phyloP scores from a whole-genome alignment of 768 basidiomycete genomes.

The Holtermannia corniformis region DNA sequence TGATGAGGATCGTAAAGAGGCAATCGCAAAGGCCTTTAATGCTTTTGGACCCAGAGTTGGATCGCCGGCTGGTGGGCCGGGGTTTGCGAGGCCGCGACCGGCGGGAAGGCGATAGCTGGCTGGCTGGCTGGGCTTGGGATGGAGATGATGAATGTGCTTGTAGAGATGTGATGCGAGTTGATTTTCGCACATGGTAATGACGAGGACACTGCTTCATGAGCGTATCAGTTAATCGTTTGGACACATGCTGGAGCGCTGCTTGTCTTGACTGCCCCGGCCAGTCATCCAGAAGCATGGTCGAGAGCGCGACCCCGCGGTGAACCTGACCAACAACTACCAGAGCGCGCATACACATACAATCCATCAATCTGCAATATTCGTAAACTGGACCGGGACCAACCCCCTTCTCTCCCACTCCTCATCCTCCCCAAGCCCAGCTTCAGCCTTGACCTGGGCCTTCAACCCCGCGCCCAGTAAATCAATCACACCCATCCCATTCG shows the following conservation, averaged over 20 bases:
- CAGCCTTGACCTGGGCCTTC: slow-evolving; percentile 48
- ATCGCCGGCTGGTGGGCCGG: slow-evolving; percentile 20
- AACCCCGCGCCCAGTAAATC: slow-evolving; percentile 80
- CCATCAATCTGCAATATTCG: not conserved
- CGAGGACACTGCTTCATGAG: too few species aligned
- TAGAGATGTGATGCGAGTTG: too few species aligned
- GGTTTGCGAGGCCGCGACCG: slow-evolving; percentile 35
- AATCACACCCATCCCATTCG: slow-evolving; percentile 69
- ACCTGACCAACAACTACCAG: too few species aligned
- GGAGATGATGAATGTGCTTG: too few species aligned
- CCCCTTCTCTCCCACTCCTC: slow-evolving; percentile 47
- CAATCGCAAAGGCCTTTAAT: slow-evolving; percentile 31
- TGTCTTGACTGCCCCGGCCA: too few species aligned
- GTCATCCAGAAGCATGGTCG: too few species aligned
- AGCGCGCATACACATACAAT: too few species aligned
- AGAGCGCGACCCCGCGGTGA: too few species aligned
- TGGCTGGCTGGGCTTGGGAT: too few species aligned
- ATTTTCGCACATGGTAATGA: too few species aligned
- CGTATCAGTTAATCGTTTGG: too few species aligned
- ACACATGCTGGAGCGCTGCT: too few species aligned
- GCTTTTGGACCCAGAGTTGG: slow-evolving; percentile 38
- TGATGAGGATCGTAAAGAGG: slow-evolving; percentile 25
- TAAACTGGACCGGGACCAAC: slow-evolving; percentile 25
- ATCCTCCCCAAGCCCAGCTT: slow-evolving; percentile 20
- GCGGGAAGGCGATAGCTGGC: slow-evolving; percentile 30